These are phyloP conservation scores for Fraxinus xanthoxyloides DNA, from an alignment of 305 asterid species.

Conservation along the genomic window DNA sequence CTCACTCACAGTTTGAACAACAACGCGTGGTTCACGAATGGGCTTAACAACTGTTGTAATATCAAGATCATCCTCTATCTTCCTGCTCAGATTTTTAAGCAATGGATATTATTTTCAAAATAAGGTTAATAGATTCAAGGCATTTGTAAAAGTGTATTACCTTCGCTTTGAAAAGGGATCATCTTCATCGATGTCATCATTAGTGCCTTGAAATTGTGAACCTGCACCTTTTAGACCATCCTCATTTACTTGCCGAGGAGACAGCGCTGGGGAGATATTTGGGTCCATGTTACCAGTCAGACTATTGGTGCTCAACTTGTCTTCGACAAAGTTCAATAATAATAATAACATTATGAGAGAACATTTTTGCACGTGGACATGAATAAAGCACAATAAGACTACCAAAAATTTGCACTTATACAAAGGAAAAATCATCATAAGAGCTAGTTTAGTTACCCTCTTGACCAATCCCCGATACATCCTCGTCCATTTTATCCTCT, in stretches of 20 bases:
- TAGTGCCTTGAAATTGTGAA: constrained; percentile 46
- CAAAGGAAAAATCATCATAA: constrained; percentile 13
- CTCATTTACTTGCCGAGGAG: constrained; percentile 70
- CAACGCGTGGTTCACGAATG: constrained; percentile 94
- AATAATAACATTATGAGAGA: constrained; percentile 3
- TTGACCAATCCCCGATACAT: constrained; percentile 48
- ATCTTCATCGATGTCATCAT: constrained; percentile 72
- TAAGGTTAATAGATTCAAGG: not conserved
- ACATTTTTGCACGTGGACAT: constrained; percentile 17
- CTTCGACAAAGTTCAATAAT: constrained; percentile 38
- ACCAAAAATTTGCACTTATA: constrained; percentile 13
- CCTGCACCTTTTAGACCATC: constrained; percentile 56
- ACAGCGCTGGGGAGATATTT: constrained; percentile 48
- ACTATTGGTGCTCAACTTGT: constrained; percentile 43
- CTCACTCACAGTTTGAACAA: constrained; percentile 96
- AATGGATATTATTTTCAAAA: constrained; percentile 13
- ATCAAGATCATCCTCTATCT: constrained; percentile 68
- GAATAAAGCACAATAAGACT: constrained; percentile 14
- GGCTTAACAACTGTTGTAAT: constrained; percentile 79
- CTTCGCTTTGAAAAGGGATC: constrained; percentile 75
- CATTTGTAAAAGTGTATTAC: constrained; percentile 34
- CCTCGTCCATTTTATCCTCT: constrained; percentile 67
- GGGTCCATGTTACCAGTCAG: constrained; percentile 39
- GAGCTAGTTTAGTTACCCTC: constrained; percentile 57
- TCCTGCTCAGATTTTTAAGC: constrained; percentile 50